Evolutionary conservation across 495 filamentous ascomycete genomes (phyloP), one percentile per base, ranked within the genome.

Genomic region (Hypoxylon fuscum): DNA sequence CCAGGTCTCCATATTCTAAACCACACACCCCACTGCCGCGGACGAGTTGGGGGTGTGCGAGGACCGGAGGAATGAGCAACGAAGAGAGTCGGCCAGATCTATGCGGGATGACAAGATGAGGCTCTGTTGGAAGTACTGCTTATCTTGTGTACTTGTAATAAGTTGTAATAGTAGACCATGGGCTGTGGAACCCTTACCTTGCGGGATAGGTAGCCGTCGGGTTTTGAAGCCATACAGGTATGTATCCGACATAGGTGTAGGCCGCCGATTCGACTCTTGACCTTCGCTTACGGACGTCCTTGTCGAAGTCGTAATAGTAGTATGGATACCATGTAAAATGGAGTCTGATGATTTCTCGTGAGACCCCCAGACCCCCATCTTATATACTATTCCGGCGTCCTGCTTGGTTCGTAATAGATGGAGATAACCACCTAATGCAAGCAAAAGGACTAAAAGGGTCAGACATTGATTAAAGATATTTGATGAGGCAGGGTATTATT

Each of bases 81-180:
- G 46, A 52, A 66, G 52, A n/a, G 47, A 61, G 48, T 61, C 35
- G 47, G 41, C 18, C 34, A 57, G 57, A 27, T 48, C 49, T 47
- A 66, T 68, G 52, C 55, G 47, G 41, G 64, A 58, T 58, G 65
- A 68, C 55, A 64, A 64, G 64, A 68, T 70, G 68, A 68, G 68
- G 68, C 68, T 70, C 68, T 70, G 51, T 61, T 22, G 29, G 21
- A 59, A 62, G 68, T 64, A 70, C 37, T 40, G 40, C 15, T 38
- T 38, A 61, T 61, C 57, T 37, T 43, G 63, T 53, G 57, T 61
- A 61, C 62, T 45, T 38, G 32, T 34, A 35, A 35, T 40, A 41
- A 51, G 7, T 57, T 31, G 35, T 25, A 37, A 47, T 12, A 6
- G 31, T 47, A 35, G 55, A 11, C 23, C 21, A 31, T 25, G 23